Conservation (phyloP, 176 grass and related monocot genomes). For the Lolium perenne region DNA sequence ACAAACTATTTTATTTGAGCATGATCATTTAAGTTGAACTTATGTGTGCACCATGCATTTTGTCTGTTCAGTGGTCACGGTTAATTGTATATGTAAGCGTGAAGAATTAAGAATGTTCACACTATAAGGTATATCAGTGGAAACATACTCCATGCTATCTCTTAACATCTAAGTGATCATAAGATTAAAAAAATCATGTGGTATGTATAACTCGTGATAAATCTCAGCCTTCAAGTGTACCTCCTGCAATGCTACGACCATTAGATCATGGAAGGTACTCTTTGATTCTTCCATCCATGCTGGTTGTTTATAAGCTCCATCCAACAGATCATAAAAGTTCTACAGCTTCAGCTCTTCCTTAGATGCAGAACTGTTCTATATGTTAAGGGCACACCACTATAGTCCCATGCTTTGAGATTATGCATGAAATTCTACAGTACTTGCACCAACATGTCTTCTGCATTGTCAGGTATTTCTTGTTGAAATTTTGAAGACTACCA, state of each 20-base stretch:
- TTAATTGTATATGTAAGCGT: conserved; percentile 26
- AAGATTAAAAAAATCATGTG: conserved; percentile 32
- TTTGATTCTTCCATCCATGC: conserved; percentile 26
- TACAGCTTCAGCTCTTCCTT: conserved; percentile 36
- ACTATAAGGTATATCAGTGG: neutral
- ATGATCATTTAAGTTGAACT: neutral
- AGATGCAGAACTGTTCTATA: conserved; percentile 45
- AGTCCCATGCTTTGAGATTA: conserved; percentile 41
- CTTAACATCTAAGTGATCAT: conserved; percentile 32
- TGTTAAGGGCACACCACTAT: conserved; percentile 44
- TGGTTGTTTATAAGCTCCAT: conserved; percentile 40
- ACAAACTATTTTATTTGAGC: neutral
- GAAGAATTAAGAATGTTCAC: neutral
- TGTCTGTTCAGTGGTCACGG: neutral
- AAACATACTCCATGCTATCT: conserved; percentile 16
- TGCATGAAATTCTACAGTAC: conserved; percentile 46
- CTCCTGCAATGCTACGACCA: conserved; percentile 19
- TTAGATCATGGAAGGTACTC: conserved; percentile 37
- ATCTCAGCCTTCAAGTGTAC: conserved; percentile 47
- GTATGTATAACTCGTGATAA: conserved; percentile 41
- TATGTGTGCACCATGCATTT: neutral
- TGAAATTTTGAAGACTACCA: conserved; percentile 39
- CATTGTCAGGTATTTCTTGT: conserved; percentile 59
- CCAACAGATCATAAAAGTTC: conserved; percentile 43
- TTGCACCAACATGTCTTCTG: conserved; percentile 45